Evolutionary conservation across 108 stramenopile genomes (phyloP).

Genomic region (Discostella stelligeroides): DNA sequence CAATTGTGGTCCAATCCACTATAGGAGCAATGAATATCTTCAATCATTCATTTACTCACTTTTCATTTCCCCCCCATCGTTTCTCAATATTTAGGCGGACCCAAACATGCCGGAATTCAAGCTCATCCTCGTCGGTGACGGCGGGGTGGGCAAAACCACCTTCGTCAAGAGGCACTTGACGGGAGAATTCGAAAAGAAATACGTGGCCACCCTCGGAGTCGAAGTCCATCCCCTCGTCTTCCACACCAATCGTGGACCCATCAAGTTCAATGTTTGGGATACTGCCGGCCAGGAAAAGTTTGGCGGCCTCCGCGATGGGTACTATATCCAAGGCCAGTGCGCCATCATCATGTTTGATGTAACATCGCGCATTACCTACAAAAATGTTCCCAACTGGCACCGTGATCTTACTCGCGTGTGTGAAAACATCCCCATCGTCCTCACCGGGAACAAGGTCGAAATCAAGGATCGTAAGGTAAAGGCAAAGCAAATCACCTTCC

Average conservation of each 20-base stretch:
- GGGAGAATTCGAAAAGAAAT: constrained; percentile 99
- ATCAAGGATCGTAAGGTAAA: constrained; percentile 99
- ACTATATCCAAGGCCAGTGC: constrained; percentile 99
- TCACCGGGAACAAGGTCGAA: constrained; percentile 99
- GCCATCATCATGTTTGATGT: constrained; percentile 99
- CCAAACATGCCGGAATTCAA: constrained; percentile 96
- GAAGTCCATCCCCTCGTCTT: constrained; percentile 97
- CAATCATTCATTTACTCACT: too few relatives aligned
- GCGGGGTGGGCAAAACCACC: constrained; percentile 99
- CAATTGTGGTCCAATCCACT: too few relatives aligned
- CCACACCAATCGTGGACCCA: constrained; percentile 98
- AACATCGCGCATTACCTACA: constrained; percentile 98
- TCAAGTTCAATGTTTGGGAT: constrained; percentile 99
- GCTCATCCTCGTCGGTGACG: constrained; percentile 99
- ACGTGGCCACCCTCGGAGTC: constrained; percentile 95
- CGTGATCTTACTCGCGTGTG: constrained; percentile 98
- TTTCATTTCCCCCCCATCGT: too few relatives aligned
- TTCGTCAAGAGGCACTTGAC: constrained; percentile 99
- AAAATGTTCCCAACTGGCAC: constrained; percentile 99
- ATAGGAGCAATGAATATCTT: too few relatives aligned
- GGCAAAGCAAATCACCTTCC: constrained; percentile 99
- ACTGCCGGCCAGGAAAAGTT: constrained; percentile 99
- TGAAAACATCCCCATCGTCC: constrained; percentile 99
- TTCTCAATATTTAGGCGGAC: too few relatives aligned
- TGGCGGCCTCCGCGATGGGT: constrained; percentile 97